phyloP scores from a whole-genome alignment of 2,329 filamentous ascomycete genomes.

The Cercospora sp. region DNA sequence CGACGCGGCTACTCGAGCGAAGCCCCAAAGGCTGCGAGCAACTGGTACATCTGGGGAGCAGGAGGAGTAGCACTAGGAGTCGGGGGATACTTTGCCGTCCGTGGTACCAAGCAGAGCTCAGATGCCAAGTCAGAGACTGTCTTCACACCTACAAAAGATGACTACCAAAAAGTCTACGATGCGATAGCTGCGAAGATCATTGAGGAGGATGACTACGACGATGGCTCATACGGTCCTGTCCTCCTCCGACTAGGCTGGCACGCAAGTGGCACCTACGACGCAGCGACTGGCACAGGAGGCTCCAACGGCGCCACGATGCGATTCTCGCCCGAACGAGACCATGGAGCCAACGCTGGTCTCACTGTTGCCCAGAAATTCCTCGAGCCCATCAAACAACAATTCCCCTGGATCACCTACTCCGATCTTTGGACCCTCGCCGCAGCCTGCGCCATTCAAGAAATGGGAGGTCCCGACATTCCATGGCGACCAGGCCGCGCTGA shows the following conservation, averaged over 20 bases:
- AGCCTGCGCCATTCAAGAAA: conserved; percentile 86
- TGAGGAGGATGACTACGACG: conserved; percentile 92
- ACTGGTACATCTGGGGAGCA: conserved; percentile 57
- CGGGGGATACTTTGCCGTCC: conserved; percentile 67
- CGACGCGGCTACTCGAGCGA: conserved; percentile 71
- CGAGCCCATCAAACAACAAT: conserved; percentile 83
- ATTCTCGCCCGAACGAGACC: conserved; percentile 82
- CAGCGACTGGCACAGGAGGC: conserved; percentile 81
- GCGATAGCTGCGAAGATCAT: conserved; percentile 76
- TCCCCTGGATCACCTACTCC: conserved; percentile 95
- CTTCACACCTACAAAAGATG: conserved; percentile 74
- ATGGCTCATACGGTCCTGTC: conserved; percentile 93
- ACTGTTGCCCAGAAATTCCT: conserved; percentile 86
- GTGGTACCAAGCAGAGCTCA: conserved; percentile 49
- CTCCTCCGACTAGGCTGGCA: conserved; percentile 92
- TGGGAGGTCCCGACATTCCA: conserved; percentile 83
- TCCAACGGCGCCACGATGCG: conserved; percentile 98
- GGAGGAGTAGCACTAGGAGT: conserved; percentile 62
- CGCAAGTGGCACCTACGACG: conserved; percentile 87
- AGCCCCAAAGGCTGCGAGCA: conserved; percentile 31
- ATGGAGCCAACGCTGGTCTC: conserved; percentile 92
- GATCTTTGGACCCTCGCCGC: conserved; percentile 94
- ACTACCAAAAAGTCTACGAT: conserved; percentile 96
- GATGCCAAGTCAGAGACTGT: conserved; percentile 43
- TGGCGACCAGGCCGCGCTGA: conserved; percentile 86